phyloP scores from a whole-genome alignment of 306 rosid species.

The Myrica gale region DNA sequence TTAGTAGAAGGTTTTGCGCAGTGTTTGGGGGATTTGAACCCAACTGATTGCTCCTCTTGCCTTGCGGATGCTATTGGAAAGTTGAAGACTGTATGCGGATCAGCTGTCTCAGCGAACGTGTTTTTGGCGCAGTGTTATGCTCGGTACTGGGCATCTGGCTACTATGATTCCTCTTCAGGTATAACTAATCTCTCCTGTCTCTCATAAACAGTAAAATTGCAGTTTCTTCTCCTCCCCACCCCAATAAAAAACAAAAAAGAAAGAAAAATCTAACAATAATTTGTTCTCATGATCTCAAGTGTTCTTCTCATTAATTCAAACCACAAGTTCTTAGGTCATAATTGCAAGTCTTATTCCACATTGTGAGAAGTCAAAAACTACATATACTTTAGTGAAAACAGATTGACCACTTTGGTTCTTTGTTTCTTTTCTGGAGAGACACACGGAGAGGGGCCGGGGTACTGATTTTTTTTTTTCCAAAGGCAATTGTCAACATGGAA shows the following conservation, averaged over 20 bases:
- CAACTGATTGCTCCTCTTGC: constrained; percentile 73
- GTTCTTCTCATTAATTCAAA: neutral
- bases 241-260: neutral
- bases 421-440: neutral
- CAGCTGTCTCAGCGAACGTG: constrained; percentile 85
- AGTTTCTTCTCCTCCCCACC: neutral
- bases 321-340: neutral
- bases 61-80: constrained; percentile 68
- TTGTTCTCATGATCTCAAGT: neutral
- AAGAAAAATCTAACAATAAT: neutral
- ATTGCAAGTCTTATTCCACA: neutral
- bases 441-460: neutral
- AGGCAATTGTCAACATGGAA: constrained; percentile 28
- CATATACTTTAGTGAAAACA: neutral
- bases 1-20: constrained; percentile 71
- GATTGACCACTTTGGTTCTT: constrained; percentile 20
- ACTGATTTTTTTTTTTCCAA: constrained; percentile 8
- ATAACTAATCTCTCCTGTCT: neutral
- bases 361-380: neutral
- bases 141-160: constrained; percentile 89
- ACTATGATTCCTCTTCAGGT: constrained; percentile 67
- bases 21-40: constrained; percentile 70
- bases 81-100: constrained; percentile 75
- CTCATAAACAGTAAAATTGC: neutral
- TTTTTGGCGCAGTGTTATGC: constrained; percentile 91